Conservation (phyloP, 2,329 filamentous ascomycete genomes). For the Blastomyces percursus region DNA sequence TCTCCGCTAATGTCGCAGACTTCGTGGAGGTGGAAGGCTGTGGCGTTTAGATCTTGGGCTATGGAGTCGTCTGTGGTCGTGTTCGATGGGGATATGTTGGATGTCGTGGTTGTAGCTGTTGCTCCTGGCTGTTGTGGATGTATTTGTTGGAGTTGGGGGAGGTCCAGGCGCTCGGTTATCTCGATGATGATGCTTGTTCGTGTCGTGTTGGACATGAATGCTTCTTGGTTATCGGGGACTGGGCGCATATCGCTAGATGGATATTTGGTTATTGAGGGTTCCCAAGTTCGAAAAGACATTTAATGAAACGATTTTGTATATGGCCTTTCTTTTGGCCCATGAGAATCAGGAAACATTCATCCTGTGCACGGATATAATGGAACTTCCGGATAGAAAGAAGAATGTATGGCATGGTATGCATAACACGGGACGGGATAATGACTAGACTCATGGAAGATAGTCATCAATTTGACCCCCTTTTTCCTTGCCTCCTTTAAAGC, state of each 20-base stretch:
- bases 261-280: not conserved
- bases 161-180: slow-evolving; percentile 65
- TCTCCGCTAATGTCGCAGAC: slow-evolving; percentile 55
- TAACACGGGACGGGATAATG: not conserved
- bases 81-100: not conserved
- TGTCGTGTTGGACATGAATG: slow-evolving; percentile 73
- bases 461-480: not conserved
- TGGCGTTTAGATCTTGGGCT: slow-evolving; percentile 55
- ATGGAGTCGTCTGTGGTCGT: slow-evolving; percentile 34
- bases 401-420: not conserved
- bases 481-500: not conserved
- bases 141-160: slow-evolving; percentile 13
- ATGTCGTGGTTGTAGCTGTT: not conserved
- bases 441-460: not conserved
- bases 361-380: not conserved
- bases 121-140: slow-evolving; percentile 12
- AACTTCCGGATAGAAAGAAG: not conserved
- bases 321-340: not conserved
- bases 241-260: slow-evolving; percentile 15
- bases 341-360: not conserved
- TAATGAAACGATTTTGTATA: not conserved
- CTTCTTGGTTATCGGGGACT: slow-evolving; percentile 59
- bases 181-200: slow-evolving; percentile 85
- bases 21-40: slow-evolving; percentile 58
- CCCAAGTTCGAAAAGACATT: not conserved